Conservation (phyloP, 441 rosid genomes). For the Biscutella laevigata region DNA sequence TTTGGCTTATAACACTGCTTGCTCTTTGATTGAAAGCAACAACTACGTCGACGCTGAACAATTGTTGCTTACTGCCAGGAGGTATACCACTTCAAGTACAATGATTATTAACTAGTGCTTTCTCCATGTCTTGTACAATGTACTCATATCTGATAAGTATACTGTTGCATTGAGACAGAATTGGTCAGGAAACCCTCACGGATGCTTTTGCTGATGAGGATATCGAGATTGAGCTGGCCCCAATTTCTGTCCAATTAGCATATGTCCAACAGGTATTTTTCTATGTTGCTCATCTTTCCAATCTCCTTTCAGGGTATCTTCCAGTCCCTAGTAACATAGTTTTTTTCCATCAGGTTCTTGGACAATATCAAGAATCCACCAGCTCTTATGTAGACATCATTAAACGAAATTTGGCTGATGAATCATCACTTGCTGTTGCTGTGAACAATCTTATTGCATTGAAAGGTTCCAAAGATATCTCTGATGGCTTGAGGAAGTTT, state of each 20-base stretch:
- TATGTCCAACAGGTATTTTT: slow-evolving; percentile 69
- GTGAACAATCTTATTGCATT: slow-evolving; percentile 65
- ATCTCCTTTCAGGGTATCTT: background rate
- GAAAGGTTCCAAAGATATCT: slow-evolving; percentile 72
- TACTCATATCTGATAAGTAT: background rate
- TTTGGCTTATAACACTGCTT: slow-evolving; percentile 77
- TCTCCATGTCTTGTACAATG: background rate
- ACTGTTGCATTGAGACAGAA: slow-evolving; percentile 34
- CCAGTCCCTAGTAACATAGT: slow-evolving; percentile 5
- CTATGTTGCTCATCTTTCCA: background rate
- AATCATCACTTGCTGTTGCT: slow-evolving; percentile 74
- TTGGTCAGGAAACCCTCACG: slow-evolving; percentile 81
- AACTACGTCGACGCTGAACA: slow-evolving; percentile 67
- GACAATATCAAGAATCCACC: slow-evolving; percentile 52
- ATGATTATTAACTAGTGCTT: background rate
- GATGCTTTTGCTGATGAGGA: slow-evolving; percentile 68
- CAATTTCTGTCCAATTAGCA: slow-evolving; percentile 74
- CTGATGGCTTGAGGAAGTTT: slow-evolving; percentile 76
- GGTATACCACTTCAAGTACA: slow-evolving; percentile 33
- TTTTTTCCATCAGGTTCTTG: slow-evolving; percentile 53
- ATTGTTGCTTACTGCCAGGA: slow-evolving; percentile 66
- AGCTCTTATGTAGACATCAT: slow-evolving; percentile 51
- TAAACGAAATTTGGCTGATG: slow-evolving; percentile 60
- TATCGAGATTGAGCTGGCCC: slow-evolving; percentile 77
- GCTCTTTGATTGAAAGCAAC: slow-evolving; percentile 62